These are phyloP conservation scores for Aquilaria malaccensis DNA, from an alignment of 345 rosid genomes.

Conservation along the genomic window DNA sequence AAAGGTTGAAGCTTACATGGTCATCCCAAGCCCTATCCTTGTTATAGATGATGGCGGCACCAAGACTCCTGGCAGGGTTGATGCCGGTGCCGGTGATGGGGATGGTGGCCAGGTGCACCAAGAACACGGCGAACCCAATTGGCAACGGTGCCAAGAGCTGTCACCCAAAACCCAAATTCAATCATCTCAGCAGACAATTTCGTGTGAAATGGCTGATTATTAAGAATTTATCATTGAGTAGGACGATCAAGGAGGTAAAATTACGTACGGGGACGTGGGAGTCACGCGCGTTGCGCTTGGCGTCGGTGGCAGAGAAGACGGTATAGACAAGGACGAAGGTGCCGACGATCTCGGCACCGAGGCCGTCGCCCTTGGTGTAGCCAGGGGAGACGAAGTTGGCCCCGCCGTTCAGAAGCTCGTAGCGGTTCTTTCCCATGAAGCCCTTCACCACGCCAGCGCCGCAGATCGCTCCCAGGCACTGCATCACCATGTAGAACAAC, in stretches of 20 bases:
- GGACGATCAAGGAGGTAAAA: background rate
- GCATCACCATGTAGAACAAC: constrained; percentile 42
- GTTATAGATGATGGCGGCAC: constrained; percentile 67
- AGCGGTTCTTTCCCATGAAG: constrained; percentile 20
- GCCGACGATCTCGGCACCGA: constrained; percentile 41
- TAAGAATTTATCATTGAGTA: too few species aligned
- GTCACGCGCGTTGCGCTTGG: constrained; percentile 52
- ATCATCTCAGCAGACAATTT: background rate
- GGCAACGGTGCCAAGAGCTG: constrained; percentile 65
- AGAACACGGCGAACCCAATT: constrained; percentile 62
- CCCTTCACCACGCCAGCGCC: constrained; percentile 54
- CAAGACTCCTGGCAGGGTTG: constrained; percentile 69
- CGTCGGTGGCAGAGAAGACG: constrained; percentile 54
- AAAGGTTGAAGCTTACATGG: constrained; percentile 31
- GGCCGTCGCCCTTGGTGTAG: constrained; percentile 43
- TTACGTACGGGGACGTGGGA: constrained; percentile 50
- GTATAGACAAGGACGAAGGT: constrained; percentile 44
- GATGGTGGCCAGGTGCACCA: constrained; percentile 68
- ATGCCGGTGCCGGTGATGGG: constrained; percentile 65
- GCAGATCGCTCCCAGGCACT: constrained; percentile 48
- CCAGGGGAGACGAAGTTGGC: constrained; percentile 31
- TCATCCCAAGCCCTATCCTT: constrained; percentile 45
- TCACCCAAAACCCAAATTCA: background rate
- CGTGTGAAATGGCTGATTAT: too few species aligned
- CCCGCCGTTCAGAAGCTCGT: constrained; percentile 22